These are phyloP conservation scores for Raphanus raphanistrum DNA, from an alignment of 345 rosid species.

Conservation along the genomic window DNA sequence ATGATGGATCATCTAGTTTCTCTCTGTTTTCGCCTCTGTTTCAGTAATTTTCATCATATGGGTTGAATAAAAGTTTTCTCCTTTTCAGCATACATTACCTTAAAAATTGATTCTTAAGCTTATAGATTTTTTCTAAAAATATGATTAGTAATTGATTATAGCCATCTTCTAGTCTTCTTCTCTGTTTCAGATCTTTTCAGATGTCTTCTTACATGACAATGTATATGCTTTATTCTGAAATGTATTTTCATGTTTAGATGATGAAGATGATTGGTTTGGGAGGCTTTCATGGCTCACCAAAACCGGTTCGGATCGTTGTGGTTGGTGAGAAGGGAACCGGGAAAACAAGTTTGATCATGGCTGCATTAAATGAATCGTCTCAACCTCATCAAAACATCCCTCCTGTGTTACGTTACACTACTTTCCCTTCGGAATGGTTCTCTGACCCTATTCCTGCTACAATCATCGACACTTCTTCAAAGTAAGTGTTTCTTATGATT, in stretches of 20 bases:
- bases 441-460: constrained; percentile 67
- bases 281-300: constrained; percentile 40
- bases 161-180: not conserved
- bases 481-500: constrained; percentile 38
- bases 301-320: constrained; percentile 69
- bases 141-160: not conserved
- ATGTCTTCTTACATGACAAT: not conserved
- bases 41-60: not conserved
- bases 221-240: not conserved
- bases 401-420: constrained; percentile 61
- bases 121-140: not conserved
- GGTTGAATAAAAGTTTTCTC: not conserved
- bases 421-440: constrained; percentile 63
- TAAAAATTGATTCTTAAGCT: not conserved
- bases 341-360: constrained; percentile 80
- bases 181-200: not conserved
- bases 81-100: not conserved
- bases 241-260: constrained; percentile 37
- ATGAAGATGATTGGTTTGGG: constrained; percentile 30
- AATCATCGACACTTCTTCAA: constrained; percentile 80
- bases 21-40: too few relatives aligned
- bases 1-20: too few relatives aligned
- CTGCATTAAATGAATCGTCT: constrained; percentile 52
- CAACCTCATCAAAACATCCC: constrained; percentile 49
- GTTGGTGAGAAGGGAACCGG: constrained; percentile 86